Base-by-base conservation (phyloP, 2,329 filamentous ascomycete genomes). In the Trichophyton verrucosum region DNA sequence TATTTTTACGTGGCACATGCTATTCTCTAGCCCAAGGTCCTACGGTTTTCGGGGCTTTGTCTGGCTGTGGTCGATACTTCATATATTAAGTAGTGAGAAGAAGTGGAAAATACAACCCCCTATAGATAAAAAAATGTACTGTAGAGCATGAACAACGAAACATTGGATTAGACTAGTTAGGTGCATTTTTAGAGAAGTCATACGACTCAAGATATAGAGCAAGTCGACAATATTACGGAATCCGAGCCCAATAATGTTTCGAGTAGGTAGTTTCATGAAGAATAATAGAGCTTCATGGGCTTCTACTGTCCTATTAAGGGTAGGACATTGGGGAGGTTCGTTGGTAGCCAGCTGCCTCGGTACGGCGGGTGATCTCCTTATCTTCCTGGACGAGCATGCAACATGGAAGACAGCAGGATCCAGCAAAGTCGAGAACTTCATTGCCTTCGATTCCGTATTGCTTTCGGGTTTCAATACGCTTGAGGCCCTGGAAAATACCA, bases 381-480 rank as follows among this genome's bases (percentile, higher is more conserved):
- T 84, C 81, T 61, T 83, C 77, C 73, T 85, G 82, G 64, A 83
- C 75, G 61, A 83, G 70, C 4, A 76, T 74, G 66, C 82, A 85
- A 75, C 81, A 83, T 40, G 74, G 68, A 68, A 82, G 85, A 73
- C 77, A 84, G 69, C 73, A 82, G 13, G 77, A 72, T n/a, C 72
- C 69, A 65, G 78, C 79, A 71, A 76, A 85, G 68, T 85, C 82
- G 38, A 70, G 70, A 61, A 69, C 69, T 42, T 74, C 74, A 56
- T 72, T 74, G 40, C 82, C 81, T 53, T 79, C 69, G 66, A 85
- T 82, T 64, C 75, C 75, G 71, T 80, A 82, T 46, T 73, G 75
- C 60, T 80, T 72, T 57, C 82, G 79, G 65, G 84, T 78, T 66
- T 82, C 77, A 61, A 68, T 68, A 57, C 82, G 80, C 70, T 82